Evolutionary conservation across 139 green algal species (phyloP).

Genomic region (Chlamydomonas schloesseri): DNA sequence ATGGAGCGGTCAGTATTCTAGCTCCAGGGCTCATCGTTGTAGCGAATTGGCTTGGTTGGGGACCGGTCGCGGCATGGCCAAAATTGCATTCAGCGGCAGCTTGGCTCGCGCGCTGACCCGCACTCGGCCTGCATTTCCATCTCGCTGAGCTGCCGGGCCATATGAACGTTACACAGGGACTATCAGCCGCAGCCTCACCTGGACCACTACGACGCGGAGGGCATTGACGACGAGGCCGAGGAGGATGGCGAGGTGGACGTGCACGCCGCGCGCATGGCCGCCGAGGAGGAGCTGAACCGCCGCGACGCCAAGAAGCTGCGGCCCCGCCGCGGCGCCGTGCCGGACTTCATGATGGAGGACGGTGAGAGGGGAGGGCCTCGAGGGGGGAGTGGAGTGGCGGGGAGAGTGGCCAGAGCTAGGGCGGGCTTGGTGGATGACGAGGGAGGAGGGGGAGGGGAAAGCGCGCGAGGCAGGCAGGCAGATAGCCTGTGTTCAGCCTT

Average conservation of each 20-base stretch:
- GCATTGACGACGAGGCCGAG: slow-evolving; percentile 83
- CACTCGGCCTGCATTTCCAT: too few species aligned
- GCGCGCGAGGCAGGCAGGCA: too few species aligned
- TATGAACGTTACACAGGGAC: slow-evolving; percentile 89
- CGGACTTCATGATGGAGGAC: slow-evolving; percentile 31
- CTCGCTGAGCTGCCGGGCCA: too few species aligned
- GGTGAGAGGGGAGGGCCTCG: slow-evolving; percentile 1
- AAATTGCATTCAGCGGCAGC: too few species aligned
- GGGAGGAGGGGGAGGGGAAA: too few species aligned
- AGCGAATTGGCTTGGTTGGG: background rate
- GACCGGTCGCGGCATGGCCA: background rate
- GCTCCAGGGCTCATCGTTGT: background rate
- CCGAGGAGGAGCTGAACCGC: slow-evolving; percentile 83
- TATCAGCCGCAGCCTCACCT: slow-evolving; percentile 90
- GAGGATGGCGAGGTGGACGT: slow-evolving; percentile 75
- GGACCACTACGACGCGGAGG: slow-evolving; percentile 92
- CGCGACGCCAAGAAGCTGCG: slow-evolving; percentile 57
- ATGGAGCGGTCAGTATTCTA: slow-evolving; percentile 74
- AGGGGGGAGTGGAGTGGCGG: background rate
- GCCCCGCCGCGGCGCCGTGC: slow-evolving; percentile 9
- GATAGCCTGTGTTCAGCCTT: too few species aligned
- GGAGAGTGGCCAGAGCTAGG: background rate
- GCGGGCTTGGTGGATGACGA: too few species aligned
- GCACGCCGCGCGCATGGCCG: slow-evolving; percentile 56
- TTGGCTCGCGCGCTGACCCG: too few species aligned